Percentiles rank a stretch among this genome's conserved stretches.
Evolutionary conservation across 306 rosid species (phyloP).

Genomic region (Trifolium subterraneum): DNA sequence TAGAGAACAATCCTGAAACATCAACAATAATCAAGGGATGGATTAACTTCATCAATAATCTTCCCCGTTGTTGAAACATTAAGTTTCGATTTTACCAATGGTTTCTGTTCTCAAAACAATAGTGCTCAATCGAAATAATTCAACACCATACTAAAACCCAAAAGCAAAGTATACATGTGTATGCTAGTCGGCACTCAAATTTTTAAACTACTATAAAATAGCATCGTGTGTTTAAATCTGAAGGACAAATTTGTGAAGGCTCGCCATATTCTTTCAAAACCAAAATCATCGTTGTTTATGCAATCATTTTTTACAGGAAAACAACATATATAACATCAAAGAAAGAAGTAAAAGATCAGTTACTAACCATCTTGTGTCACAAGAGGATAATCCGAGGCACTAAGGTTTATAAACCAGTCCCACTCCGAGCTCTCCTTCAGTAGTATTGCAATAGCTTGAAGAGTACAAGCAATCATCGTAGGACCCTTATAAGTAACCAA

Average conservation of each 20-base stretch:
- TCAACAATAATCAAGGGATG: conserved; percentile 21
- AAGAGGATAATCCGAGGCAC: conserved; percentile 99
- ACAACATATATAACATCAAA: conserved; percentile 26
- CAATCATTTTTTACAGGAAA: conserved; percentile 32
- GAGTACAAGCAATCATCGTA: conserved; percentile 96
- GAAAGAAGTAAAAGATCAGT: conserved; percentile 26
- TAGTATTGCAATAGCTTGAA: conserved; percentile 90
- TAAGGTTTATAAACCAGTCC: conserved; percentile 95
- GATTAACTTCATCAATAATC: conserved; percentile 25
- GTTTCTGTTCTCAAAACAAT: conserved; percentile 16
- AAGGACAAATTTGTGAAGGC: conserved; percentile 10
- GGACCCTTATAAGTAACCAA: conserved; percentile 98
- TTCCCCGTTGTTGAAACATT: conserved; percentile 22
- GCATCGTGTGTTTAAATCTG: conserved; percentile 9
- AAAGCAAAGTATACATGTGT: conserved; percentile 30
- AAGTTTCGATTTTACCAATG: conserved; percentile 12
- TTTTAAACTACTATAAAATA: conserved; percentile 11
- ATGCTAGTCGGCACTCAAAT: background rate
- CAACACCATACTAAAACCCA: conserved; percentile 13
- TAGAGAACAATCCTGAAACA: conserved; percentile 21
- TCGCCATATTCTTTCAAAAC: background rate
- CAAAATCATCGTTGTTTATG: background rate
- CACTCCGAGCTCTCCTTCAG: conserved; percentile 75
- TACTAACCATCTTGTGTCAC: conserved; percentile 95
- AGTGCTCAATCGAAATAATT: conserved; percentile 23